Evolutionary conservation across 257 asterid species (phyloP), one percentile per base, ranked within the genome.

Genomic region (Fraxinus cuspidata): DNA sequence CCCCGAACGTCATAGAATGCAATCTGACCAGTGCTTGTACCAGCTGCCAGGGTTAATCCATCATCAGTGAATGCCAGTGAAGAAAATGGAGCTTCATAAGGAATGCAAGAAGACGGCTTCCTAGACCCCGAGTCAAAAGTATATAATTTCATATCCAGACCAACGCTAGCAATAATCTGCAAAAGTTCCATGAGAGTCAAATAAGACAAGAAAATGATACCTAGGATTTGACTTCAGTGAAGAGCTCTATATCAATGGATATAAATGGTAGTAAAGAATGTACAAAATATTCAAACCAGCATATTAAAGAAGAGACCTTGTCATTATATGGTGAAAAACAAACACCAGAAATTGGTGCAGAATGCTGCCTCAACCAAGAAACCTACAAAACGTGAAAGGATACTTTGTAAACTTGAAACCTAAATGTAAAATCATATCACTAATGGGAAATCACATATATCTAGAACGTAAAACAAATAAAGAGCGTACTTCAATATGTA

Each of bases 331-430:
- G 97, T 81, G 97, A 93, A 85, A 93, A 93, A 87, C 96, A 85
- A 85, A 96, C 87, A 9, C 97, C 97, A 81, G 97, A 89, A 80
- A 91, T 90, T 64, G 98, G 99, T 71, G 98, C 97, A 76, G 98
- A 93, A 84, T 93, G 99, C 84, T 96, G 98, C 89, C 90, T 93
- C 81, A 87, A 73, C 99, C 99, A 96, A 78, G 98, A 93, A 87
- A 87, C 91, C 97, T 93, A 87, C 64, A 69, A 80, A 80, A 76
- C 63, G 79, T 78, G 81, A 82, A 84, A 71, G 11, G 35, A 66
- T 28, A 60, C 69, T 70, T 63, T 44, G 71, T 71, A n/a, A 65
- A 44, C 44, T 60, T 29, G 56, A 74, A 51, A 42, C 32, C 34
- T 23, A 8, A 29, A 68, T 47, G 58, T 53, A 74, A 76, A 9